Base-by-base conservation (phyloP, 2,329 filamentous ascomycete species). In the Xylariaceae sp. region DNA sequence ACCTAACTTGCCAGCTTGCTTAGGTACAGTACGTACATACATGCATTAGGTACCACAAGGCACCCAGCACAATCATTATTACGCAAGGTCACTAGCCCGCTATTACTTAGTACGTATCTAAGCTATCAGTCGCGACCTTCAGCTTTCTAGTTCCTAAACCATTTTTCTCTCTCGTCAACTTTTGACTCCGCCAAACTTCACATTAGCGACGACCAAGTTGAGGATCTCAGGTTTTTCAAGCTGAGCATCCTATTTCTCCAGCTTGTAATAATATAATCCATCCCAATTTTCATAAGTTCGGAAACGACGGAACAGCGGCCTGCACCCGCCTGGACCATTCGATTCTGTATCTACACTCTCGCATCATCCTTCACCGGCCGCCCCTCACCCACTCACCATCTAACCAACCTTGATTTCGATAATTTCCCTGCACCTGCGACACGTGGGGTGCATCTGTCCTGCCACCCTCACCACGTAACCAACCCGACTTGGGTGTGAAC, bases 241-340 rank as follows among this genome's bases (percentile, higher is more conserved):
- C 42, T 29, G 40, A 42, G 18, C 40, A 45, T 50, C 23, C 29
- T 20, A 54, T 20, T 37, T 45, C 47, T 43, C 26, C 50, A 45
- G 40, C 32, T 43, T 26, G 4, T 40, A 26, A 41, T 46, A 19
- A 23, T 48, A 12, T n/a, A 45, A 4, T 40, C 32, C 45, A 44
- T 47, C 41, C 51, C 43, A 29, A 23, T 47, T 49, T 45, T 59
- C 40, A 47, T 56, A 50, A 56, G 44, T 41, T 50, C 62, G 57
- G 57, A 51, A 61, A 62, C 42, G 44, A 60, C 60, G 65, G 66
- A 61, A 67, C 65, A 61, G 66, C 65, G 66, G 67, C 66, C 67
- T 70, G 67, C 67, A 70, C 67, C 66, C 65, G 67, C 57, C 60
- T 68, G 58, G n/a, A n/a, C n/a, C n/a, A n/a, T n/a, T n/a, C n/a